Evolutionary conservation across 768 basidiomycete species (phyloP).

Genomic region (Hysterangium stoloniferum): DNA sequence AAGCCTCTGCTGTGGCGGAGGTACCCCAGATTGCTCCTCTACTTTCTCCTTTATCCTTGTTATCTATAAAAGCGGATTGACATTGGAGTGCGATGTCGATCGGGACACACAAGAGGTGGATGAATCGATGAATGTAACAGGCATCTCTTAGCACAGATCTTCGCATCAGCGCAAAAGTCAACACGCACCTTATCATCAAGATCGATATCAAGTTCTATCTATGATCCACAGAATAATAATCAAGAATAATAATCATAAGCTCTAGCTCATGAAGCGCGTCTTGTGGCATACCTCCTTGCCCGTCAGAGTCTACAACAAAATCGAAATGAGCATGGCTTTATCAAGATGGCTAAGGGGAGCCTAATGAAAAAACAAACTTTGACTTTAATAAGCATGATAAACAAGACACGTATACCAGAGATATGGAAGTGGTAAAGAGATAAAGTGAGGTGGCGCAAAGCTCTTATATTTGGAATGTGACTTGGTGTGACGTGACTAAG

Average conservation of each 20-base stretch:
- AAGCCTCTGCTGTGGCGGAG: conserved; percentile 89
- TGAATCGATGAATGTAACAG: neutral
- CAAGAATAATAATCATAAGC: neutral
- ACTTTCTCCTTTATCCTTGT: conserved; percentile 94
- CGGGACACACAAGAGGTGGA: neutral
- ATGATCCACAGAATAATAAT: neutral
- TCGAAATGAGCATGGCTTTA: neutral
- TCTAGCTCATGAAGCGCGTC: neutral
- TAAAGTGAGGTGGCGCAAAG: neutral
- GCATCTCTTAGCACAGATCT: too few species aligned
- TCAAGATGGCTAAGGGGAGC: conserved; percentile 2
- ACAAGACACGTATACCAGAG: conserved; percentile 5
- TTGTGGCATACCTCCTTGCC: conserved; percentile 84
- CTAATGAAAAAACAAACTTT: conserved; percentile 44
- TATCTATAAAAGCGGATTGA: conserved; percentile 46
- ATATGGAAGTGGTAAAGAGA: neutral
- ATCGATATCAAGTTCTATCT: conserved; percentile 97
- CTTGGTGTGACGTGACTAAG: too few species aligned
- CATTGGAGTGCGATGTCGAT: conserved; percentile 11
- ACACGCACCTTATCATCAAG: conserved; percentile 68
- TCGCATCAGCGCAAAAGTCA: neutral
- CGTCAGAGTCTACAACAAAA: conserved; percentile 67
- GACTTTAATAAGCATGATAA: conserved; percentile 79
- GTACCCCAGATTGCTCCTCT: conserved; percentile 97
- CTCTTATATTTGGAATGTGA: too few species aligned